Conservation (phyloP, 1,139 yeast species). For the Candida tropicalis region DNA sequence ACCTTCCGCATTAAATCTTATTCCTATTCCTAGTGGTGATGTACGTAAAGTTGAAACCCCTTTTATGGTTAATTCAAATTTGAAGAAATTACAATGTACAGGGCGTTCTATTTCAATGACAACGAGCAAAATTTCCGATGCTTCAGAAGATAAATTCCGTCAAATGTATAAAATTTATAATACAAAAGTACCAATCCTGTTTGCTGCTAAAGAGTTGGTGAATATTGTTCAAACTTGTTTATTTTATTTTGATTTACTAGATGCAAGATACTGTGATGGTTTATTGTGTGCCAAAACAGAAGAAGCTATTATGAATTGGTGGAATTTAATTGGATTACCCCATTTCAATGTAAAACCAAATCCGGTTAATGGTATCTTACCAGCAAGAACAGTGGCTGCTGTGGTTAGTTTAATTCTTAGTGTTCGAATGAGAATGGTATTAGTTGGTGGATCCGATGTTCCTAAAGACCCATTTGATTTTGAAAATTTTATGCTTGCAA, state of each 20-base stretch:
- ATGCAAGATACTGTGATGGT: conserved; percentile 78
- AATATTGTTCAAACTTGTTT: conserved; percentile 74
- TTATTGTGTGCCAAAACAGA: conserved; percentile 77
- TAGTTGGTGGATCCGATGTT: conserved; percentile 73
- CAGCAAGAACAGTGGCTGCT: conserved; percentile 67
- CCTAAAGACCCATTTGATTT: conserved; percentile 89
- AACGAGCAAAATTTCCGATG: conserved; percentile 65
- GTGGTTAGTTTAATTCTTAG: conserved; percentile 67
- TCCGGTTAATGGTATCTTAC: conserved; percentile 53
- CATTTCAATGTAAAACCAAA: conserved; percentile 55
- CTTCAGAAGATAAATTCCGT: conserved; percentile 80
- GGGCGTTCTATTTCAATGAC: conserved; percentile 80
- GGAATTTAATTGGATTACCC: conserved; percentile 72
- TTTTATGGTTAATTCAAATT: conserved; percentile 73
- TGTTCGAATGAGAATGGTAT: conserved; percentile 61
- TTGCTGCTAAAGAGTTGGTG: conserved; percentile 76
- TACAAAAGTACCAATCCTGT: conserved; percentile 52
- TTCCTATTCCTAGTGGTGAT: conserved; percentile 71
- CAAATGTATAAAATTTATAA: conserved; percentile 65
- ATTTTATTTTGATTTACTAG: conserved; percentile 74
- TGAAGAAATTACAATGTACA: conserved; percentile 78
- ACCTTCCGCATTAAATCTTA: conserved; percentile 72
- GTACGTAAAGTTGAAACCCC: conserved; percentile 52
- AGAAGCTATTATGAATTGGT: conserved; percentile 75
- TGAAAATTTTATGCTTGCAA: conserved; percentile 59